phyloP scores from a whole-genome alignment of 305 asterid species.

The Ajuga reptans region DNA sequence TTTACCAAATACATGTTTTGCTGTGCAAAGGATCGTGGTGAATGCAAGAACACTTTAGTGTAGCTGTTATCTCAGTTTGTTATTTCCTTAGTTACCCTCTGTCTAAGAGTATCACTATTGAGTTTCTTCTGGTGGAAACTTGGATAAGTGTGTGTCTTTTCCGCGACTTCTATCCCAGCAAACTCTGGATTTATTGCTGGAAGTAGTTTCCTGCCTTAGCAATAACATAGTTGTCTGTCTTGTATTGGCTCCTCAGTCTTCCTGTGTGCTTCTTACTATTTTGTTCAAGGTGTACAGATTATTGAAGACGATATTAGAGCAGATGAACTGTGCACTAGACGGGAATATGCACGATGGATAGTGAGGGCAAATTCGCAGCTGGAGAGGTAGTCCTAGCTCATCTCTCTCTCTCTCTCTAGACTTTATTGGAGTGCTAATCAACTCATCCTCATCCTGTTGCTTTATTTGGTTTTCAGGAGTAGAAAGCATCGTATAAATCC shows the following conservation, averaged over 20 bases:
- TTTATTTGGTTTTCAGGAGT: slow-evolving; percentile 42
- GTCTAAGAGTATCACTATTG: background rate
- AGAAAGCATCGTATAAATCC: slow-evolving; percentile 49
- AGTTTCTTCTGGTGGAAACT: background rate
- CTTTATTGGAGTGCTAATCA: background rate
- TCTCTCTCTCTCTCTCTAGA: background rate
- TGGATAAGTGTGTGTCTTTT: background rate
- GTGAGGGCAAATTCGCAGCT: slow-evolving; percentile 53
- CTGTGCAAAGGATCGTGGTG: background rate
- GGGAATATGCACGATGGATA: slow-evolving; percentile 92
- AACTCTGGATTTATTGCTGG: background rate
- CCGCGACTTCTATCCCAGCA: background rate
- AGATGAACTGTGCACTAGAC: slow-evolving; percentile 74
- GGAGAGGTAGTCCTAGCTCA: slow-evolving; percentile 54
- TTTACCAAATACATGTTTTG: background rate
- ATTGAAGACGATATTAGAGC: slow-evolving; percentile 66
- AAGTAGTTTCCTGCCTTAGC: slow-evolving; percentile 7
- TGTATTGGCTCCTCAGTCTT: slow-evolving; percentile 20
- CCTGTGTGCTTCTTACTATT: slow-evolving; percentile 28
- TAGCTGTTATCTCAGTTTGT: background rate
- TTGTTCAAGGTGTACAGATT: slow-evolving; percentile 51
- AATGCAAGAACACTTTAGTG: background rate
- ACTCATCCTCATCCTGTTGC: slow-evolving; percentile 5
- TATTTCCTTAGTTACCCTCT: background rate
- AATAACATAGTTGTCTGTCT: slow-evolving; percentile 10